Evolutionary conservation across 495 filamentous ascomycete species (phyloP).

Genomic region (Aspergillus nanangensis): DNA sequence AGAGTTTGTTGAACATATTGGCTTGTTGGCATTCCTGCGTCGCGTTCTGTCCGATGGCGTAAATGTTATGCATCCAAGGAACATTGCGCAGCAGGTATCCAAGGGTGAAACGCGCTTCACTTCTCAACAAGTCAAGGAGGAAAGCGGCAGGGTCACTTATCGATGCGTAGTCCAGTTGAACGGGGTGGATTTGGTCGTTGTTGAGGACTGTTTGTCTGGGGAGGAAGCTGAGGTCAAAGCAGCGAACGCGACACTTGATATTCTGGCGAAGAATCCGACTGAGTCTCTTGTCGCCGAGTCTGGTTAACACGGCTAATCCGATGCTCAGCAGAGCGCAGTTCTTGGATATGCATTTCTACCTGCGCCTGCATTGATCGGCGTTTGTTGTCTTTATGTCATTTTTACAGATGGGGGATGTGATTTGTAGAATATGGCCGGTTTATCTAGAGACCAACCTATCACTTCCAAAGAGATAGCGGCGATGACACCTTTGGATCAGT

Average conservation of each 20-base stretch:
- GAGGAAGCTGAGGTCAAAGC: constrained; percentile 29
- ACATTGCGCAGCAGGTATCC: constrained; percentile 57
- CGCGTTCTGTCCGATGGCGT: constrained; percentile 56
- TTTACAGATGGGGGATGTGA: too few relatives aligned
- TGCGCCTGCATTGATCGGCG: too few relatives aligned
- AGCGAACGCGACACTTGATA: constrained; percentile 14
- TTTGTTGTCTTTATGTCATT: too few relatives aligned
- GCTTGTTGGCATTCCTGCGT: constrained; percentile 58
- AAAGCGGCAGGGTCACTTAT: constrained; percentile 1
- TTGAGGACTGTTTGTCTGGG: constrained; percentile 13
- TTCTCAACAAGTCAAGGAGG: constrained; percentile 6
- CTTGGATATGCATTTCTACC: too few relatives aligned
- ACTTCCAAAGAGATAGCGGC: too few relatives aligned
- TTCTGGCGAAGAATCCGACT: background rate
- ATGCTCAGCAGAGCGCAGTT: too few relatives aligned
- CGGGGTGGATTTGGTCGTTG: constrained; percentile 1
- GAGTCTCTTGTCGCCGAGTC: too few relatives aligned
- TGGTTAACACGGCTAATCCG: too few relatives aligned
- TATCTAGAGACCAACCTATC: too few relatives aligned
- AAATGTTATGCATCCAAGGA: constrained; percentile 69
- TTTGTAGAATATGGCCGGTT: too few relatives aligned
- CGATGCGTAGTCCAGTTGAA: constrained; percentile 8
- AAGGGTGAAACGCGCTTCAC: constrained; percentile 22
- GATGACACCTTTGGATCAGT: too few relatives aligned
- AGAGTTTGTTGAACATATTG: constrained; percentile 55